Evolutionary conservation across 139 green algal genomes (phyloP).

Genomic region (Eudorina sp.): DNA sequence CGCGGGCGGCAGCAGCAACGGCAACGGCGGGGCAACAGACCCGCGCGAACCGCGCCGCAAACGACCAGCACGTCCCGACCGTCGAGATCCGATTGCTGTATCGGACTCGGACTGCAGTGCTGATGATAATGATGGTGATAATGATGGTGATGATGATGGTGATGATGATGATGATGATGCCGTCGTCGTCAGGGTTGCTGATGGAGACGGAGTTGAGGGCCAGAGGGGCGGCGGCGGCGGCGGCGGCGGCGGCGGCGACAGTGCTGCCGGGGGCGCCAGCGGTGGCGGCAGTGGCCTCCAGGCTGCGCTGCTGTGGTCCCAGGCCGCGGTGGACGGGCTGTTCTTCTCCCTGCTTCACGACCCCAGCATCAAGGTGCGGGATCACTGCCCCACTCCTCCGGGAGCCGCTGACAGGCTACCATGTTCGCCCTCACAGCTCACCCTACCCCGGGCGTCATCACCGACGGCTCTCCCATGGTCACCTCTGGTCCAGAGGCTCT

Average conservation of each 20-base stretch:
- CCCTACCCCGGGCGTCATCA: too few species aligned
- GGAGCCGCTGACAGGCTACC: too few species aligned
- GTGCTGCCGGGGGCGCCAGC: neutral
- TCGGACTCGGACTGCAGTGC: neutral
- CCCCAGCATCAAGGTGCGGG: conserved; percentile 32
- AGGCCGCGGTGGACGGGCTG: neutral
- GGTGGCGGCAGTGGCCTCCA: neutral
- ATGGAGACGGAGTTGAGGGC: neutral
- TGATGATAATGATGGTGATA: neutral
- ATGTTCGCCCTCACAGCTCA: too few species aligned
- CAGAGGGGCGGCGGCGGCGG: neutral
- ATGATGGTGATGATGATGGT: neutral
- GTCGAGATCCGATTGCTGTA: too few species aligned
- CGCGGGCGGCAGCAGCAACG: neutral
- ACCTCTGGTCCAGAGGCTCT: too few species aligned
- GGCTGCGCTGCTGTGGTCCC: conserved; percentile 2
- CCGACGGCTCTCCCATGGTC: too few species aligned
- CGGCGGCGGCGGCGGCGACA: neutral
- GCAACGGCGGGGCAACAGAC: neutral
- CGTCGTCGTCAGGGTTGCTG: neutral
- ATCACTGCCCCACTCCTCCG: neutral
- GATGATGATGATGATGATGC: neutral
- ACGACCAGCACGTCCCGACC: too few species aligned
- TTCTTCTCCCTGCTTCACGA: conserved; percentile 11
- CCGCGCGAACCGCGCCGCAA: too few species aligned